Base-by-base conservation (phyloP, 768 basidiomycete genomes). In the Dentipellis sp. region DNA sequence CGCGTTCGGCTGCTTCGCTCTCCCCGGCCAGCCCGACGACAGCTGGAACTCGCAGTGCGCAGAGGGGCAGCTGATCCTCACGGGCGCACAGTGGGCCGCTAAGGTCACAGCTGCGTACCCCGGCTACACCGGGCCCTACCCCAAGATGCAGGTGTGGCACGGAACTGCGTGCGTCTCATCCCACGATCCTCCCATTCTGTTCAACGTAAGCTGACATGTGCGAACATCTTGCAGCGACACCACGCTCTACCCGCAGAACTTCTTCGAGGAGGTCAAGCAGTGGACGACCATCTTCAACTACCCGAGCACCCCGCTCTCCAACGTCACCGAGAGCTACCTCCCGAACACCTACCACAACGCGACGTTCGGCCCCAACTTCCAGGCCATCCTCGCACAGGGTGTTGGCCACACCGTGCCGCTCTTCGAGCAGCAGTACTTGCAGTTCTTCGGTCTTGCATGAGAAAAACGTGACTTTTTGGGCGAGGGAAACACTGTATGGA, bases 281-380 rank as follows among this genome's bases (percentile, higher is more conserved):
- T 81, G 80, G 80, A 78, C 78, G 34, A 79, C 77, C 58, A 72
- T 82, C 45, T 78, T 80, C 59, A 75, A 75, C 6, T 71, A 74
- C 62, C 69, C 69, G 56, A 62, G 62, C 37, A 78, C 76, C 5
- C 71, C 79, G 1, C 66, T 19, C 19, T 45, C 71, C 8, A 65
- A 60, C 59, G 52, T 60, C 46, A 72, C 68, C 49, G 65, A 70
- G 53, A 61, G 68, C 45, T 77, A 76, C 63, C 72, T 70, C 21
- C 79, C 79, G 9, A 64, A 69, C 34, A 74, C 75, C 36, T 80
- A 78, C 72, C 76, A 76, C 21, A 72, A 72, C 54, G 68, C 74
- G 3, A 72, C 71, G 16, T 81, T 76, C 62, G 80, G 80, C 10
- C 69, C 76, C 46, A 68, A 72, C 56, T 71, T 80, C 63, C 75